Conservation (phyloP, 148 eudicot genomes). For the Rhododendron ferrugineum region DNA sequence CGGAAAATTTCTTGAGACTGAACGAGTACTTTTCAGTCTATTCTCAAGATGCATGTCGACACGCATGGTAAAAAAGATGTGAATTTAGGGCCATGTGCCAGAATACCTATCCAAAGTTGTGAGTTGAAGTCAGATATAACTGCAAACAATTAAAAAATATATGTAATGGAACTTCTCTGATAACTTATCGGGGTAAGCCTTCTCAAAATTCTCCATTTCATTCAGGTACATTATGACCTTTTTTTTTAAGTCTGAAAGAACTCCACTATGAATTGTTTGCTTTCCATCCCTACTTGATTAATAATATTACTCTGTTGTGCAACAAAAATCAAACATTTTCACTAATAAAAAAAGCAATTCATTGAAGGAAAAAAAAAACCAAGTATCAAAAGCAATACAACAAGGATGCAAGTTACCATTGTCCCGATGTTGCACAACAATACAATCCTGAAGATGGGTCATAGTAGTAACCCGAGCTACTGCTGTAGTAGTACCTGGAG, state of each 20-base stretch:
- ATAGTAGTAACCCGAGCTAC: slow-evolving; percentile 83
- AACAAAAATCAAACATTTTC: neutral
- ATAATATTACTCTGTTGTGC: neutral
- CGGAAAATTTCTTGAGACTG: neutral
- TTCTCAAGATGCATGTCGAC: neutral
- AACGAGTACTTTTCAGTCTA: neutral
- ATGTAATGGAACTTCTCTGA: neutral
- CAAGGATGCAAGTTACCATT: slow-evolving; percentile 44
- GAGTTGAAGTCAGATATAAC: neutral
- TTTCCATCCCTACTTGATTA: neutral
- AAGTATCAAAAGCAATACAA: neutral
- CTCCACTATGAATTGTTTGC: neutral
- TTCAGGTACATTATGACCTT: neutral
- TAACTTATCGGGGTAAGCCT: neutral
- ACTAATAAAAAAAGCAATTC: neutral
- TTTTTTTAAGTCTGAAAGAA: neutral
- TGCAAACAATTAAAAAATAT: neutral
- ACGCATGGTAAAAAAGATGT: neutral
- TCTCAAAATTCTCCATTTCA: neutral
- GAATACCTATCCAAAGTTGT: neutral
- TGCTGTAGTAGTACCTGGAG: slow-evolving; percentile 90
- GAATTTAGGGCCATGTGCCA: neutral
- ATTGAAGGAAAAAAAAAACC: neutral
- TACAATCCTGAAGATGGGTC: slow-evolving; percentile 73
- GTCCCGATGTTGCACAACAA: slow-evolving; percentile 72